These are phyloP conservation scores for Capsicum rhomboideum DNA, from an alignment of 257 asterid genomes.

Conservation along the genomic window DNA sequence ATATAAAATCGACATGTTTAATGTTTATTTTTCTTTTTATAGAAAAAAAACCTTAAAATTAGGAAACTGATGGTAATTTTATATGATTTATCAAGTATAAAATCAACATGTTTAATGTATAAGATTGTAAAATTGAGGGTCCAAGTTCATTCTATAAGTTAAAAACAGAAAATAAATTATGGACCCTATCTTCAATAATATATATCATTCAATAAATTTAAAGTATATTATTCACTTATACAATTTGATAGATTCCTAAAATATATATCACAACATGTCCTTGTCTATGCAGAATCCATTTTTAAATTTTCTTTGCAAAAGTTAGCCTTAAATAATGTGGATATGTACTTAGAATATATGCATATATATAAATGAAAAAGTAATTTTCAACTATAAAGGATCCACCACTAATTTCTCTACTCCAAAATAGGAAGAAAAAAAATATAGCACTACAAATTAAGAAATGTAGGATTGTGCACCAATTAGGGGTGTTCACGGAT, in stretches of 20 bases:
- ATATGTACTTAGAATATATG: background rate
- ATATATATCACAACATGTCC: background rate
- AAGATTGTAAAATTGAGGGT: background rate
- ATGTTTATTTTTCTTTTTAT: background rate
- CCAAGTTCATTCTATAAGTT: background rate
- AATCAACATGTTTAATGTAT: background rate
- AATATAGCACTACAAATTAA: background rate
- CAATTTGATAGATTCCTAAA: background rate
- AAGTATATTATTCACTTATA: background rate
- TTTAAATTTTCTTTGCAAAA: background rate
- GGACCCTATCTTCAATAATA: background rate
- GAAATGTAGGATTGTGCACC: background rate
- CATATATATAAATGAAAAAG: background rate
- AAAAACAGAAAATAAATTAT: background rate
- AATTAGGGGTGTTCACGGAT: too few species aligned
- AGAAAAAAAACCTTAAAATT: background rate
- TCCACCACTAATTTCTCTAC: background rate
- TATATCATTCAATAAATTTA: background rate
- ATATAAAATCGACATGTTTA: background rate
- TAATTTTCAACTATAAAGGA: background rate
- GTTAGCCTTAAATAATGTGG: background rate
- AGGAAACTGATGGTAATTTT: background rate
- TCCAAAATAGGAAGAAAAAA: background rate
- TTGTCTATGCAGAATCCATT: background rate
- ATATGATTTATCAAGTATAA: background rate